Conservation (phyloP, 2,329 filamentous ascomycete species). For the Verticillium longisporum region DNA sequence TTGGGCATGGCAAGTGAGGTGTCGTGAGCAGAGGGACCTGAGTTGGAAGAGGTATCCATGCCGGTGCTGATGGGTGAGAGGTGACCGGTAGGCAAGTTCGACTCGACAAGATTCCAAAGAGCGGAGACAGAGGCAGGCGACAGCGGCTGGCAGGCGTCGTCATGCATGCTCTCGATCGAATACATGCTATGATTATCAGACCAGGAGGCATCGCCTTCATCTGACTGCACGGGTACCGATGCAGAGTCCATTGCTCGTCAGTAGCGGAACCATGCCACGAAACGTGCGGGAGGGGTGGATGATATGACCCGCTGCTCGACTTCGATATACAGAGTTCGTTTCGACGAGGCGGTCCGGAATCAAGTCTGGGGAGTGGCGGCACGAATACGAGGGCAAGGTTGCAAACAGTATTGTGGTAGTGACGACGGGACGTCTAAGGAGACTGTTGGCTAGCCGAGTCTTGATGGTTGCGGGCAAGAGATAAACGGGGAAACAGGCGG, state of each 20-base stretch:
- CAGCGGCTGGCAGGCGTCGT: constrained; percentile 18
- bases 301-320: not conserved
- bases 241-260: constrained; percentile 40
- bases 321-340: not conserved
- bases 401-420: no score
- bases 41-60: constrained; percentile 30
- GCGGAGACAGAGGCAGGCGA: constrained; percentile 26
- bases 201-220: constrained; percentile 37
- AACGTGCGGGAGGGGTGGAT: not conserved
- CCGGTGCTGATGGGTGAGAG: constrained; percentile 47
- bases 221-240: constrained; percentile 29
- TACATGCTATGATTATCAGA: constrained; percentile 36
- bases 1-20: constrained; percentile 41
- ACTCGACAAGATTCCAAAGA: constrained; percentile 16
- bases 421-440: not conserved
- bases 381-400: no score
- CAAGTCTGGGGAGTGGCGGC: not conserved
- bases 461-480: not conserved
- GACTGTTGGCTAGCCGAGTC: not conserved
- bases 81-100: constrained; percentile 35
- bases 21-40: constrained; percentile 31
- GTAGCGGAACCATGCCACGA: constrained; percentile 33
- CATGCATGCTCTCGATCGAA: constrained; percentile 32
- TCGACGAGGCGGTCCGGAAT: not conserved
- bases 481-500: not conserved